Evolutionary conservation across 106 monocot species (phyloP).

Genomic region (Dendrobium catenatum): DNA sequence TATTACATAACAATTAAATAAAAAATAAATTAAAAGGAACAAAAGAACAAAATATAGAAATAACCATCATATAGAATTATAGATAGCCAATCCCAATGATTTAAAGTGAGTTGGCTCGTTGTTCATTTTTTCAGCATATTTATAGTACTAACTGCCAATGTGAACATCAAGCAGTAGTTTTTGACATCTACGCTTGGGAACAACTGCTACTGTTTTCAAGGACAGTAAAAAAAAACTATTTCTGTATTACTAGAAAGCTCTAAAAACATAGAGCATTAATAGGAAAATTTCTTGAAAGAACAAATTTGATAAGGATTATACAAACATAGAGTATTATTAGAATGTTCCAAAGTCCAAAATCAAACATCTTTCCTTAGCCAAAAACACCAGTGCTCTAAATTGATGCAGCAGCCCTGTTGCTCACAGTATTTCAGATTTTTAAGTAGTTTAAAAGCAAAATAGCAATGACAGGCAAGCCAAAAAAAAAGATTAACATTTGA

Average conservation of each 20-base stretch:
- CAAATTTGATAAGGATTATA: background rate
- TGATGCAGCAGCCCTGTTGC: background rate
- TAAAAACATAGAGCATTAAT: background rate
- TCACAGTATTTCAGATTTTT: background rate
- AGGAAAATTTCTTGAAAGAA: background rate
- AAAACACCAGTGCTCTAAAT: background rate
- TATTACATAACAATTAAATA: background rate
- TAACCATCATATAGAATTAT: background rate
- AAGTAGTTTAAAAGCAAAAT: background rate
- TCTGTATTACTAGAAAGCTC: background rate
- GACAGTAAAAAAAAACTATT: background rate
- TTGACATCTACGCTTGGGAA: background rate
- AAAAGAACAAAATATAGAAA: background rate
- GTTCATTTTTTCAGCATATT: background rate
- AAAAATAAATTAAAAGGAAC: background rate
- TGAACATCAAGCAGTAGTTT: background rate
- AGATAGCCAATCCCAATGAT: background rate
- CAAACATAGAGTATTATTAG: background rate
- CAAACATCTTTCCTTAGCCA: background rate
- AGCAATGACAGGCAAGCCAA: background rate
- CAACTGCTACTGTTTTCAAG: background rate
- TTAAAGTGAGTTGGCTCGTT: background rate
- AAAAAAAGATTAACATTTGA: background rate
- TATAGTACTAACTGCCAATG: background rate
- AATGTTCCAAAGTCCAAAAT: background rate